Evolutionary conservation across 257 asterid genomes (phyloP).

Genomic region (Linderniella brevidens): DNA sequence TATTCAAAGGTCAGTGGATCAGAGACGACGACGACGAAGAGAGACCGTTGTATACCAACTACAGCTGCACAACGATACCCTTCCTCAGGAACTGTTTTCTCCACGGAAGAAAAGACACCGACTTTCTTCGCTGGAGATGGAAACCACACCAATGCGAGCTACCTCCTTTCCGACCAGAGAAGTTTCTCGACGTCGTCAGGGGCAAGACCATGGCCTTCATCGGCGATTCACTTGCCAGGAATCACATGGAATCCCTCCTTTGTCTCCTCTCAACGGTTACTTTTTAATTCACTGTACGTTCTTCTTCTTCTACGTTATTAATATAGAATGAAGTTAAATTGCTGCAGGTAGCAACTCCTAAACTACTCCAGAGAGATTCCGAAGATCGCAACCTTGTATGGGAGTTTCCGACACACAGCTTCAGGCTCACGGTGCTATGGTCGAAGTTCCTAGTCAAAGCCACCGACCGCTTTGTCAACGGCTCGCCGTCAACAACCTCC

Average conservation of each 20-base stretch:
- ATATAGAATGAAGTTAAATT: no score
- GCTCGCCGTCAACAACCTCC: constrained; percentile 25
- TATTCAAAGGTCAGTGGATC: constrained; percentile 55
- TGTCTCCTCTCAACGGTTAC: constrained; percentile 50
- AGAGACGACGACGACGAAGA: constrained; percentile 12
- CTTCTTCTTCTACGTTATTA: no score
- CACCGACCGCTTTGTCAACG: constrained; percentile 17
- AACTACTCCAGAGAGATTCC: constrained; percentile 8
- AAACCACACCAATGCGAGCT: constrained; percentile 46
- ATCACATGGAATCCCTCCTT: constrained; percentile 71
- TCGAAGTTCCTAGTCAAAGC: constrained; percentile 30
- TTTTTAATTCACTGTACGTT: no score
- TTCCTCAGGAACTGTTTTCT: constrained; percentile 29
- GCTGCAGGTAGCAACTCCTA: constrained; percentile 31
- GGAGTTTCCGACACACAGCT: constrained; percentile 22
- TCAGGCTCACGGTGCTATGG: constrained; percentile 24
- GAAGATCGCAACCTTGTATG: constrained; percentile 13
- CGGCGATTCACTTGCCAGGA: constrained; percentile 60
- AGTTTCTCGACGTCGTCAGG: constrained; percentile 19
- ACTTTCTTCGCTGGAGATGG: constrained; percentile 65
- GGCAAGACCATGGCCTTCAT: constrained; percentile 64
- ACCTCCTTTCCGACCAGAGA: constrained; percentile 25
- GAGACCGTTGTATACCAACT: constrained; percentile 28
- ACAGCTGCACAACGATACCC: constrained; percentile 43
- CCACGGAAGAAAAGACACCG: constrained; percentile 41